A percentile compares a stretch with the other conserved stretches of the same genome.
Conservation (phyloP, 2,329 filamentous ascomycete species). For the Rutstroemia sp. region DNA sequence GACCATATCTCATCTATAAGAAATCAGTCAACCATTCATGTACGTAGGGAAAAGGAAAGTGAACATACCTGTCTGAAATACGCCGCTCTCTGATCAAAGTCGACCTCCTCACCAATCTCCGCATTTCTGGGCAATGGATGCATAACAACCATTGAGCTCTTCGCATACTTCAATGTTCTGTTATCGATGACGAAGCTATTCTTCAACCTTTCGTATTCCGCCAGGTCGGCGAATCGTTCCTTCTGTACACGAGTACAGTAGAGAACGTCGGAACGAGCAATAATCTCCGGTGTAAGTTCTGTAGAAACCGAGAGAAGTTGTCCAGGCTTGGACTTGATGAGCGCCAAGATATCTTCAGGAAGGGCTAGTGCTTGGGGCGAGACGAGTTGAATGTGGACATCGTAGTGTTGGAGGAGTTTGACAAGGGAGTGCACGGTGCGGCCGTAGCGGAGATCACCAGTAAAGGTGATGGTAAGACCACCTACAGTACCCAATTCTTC, state of each 20-base stretch:
- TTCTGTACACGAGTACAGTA: conserved; percentile 98
- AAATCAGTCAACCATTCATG: not conserved
- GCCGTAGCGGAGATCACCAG: conserved; percentile 87
- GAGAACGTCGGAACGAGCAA: conserved; percentile 80
- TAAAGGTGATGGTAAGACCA: conserved; percentile 91
- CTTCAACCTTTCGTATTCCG: conserved; percentile 82
- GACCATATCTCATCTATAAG: conserved; percentile 84
- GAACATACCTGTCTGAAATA: conserved; percentile 96
- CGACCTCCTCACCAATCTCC: conserved; percentile 91
- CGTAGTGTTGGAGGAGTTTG: conserved; percentile 91
- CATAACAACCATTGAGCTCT: conserved; percentile 89
- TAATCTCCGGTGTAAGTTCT: conserved; percentile 76
- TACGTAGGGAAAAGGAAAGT: not conserved
- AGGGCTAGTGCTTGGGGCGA: conserved; percentile 72
- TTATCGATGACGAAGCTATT: conserved; percentile 87
- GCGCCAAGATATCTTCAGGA: conserved; percentile 65
- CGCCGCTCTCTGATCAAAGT: conserved; percentile 92
- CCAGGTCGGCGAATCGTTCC: conserved; percentile 79
- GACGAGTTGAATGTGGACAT: conserved; percentile 88
- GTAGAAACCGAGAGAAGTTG: conserved; percentile 72
- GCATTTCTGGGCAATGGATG: conserved; percentile 91
- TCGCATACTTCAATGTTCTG: conserved; percentile 80
- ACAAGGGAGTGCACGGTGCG: conserved; percentile 92
- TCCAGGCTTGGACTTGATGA: conserved; percentile 60
- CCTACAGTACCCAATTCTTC: conserved; percentile 95